Evolutionary conservation across 2,329 filamentous ascomycete genomes (phyloP), one percentile per base, ranked within the genome.

Genomic region (Penicillium sp.): DNA sequence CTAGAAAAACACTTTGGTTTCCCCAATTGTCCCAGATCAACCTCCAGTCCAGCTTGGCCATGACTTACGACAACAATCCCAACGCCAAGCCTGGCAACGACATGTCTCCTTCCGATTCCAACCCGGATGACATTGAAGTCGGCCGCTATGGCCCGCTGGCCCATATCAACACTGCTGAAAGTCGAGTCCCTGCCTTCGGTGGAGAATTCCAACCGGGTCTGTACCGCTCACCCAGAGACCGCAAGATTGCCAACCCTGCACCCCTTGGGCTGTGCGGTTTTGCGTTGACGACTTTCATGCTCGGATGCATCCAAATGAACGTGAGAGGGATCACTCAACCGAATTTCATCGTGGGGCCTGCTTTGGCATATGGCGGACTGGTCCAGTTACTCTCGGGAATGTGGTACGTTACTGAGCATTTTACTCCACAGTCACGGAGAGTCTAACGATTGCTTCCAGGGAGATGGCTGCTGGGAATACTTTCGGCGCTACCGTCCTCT

Each of bases 381-480:
- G 84, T 92, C 39, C 90, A 92, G 79, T 81, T 92, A 33, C 78
- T 89, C 2, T 88, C 89, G 64, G 90, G 90, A 76, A 93, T 92
- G 90, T 92, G 90, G 90, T 91, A 81, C 60, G 74, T 59, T 40
- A 40, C 19, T 35, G n/a, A 33, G 18, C 2, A 37, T 9, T 24
- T 3, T 1, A n/a, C 4, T 16, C 16, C 7, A 31, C 31, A 14
- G 16, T 47, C 3, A 33, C 18, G 18, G 16, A 14, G 22, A 50
- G 19, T 19, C 50, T 52, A 27, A 52, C 13, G 14, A 16, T 35
- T 14, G 7, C 27, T 6, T 7, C 18, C 16, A 90, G 88, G 88
- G 89, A 92, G 76, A 90, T 92, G 84, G 88, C 89, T 14, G 82
- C 89, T 18, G 89, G 89, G 49, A 92, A 92, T 79, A 92, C 89